These are phyloP conservation scores for Scheffersomyces ergatensis DNA, from an alignment of 805 yeast species.

Conservation along the genomic window DNA sequence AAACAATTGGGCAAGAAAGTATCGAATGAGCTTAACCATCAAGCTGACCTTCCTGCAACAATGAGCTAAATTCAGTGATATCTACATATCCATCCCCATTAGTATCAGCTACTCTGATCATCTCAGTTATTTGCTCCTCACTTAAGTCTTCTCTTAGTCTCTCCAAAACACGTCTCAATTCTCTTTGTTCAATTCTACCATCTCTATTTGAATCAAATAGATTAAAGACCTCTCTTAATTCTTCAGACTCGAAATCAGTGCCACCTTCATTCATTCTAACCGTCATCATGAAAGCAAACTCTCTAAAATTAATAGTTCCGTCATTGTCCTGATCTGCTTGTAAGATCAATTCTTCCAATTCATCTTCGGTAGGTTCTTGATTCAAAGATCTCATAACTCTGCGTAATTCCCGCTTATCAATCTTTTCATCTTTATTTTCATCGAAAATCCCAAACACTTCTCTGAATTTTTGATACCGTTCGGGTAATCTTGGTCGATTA, in stretches of 20 bases:
- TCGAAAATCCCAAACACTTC: background rate
- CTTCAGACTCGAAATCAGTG: background rate
- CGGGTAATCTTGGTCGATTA: too few species aligned
- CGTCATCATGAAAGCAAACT: background rate
- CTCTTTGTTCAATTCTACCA: background rate
- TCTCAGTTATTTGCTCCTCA: background rate
- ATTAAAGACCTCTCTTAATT: background rate
- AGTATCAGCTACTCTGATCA: background rate
- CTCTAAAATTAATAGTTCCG: background rate
- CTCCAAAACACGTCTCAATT: background rate
- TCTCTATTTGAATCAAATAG: background rate
- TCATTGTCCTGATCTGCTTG: background rate
- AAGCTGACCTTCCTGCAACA: too few species aligned
- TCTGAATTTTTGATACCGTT: too few species aligned
- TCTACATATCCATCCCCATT: background rate
- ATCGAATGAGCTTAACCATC: too few species aligned
- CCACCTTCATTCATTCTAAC: background rate
- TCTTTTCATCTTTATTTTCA: background rate
- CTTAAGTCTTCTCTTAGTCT: background rate
- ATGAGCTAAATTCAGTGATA: background rate
- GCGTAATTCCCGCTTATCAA: background rate
- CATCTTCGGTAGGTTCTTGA: background rate
- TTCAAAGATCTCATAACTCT: background rate
- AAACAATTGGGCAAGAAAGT: too few species aligned
- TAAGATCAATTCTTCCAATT: background rate